Percentiles rank a stretch among this genome's conserved stretches.
Evolutionary conservation across 371 early-diverging fungal species (phyloP).

Genomic region (Lichtheimia corymbifera): DNA sequence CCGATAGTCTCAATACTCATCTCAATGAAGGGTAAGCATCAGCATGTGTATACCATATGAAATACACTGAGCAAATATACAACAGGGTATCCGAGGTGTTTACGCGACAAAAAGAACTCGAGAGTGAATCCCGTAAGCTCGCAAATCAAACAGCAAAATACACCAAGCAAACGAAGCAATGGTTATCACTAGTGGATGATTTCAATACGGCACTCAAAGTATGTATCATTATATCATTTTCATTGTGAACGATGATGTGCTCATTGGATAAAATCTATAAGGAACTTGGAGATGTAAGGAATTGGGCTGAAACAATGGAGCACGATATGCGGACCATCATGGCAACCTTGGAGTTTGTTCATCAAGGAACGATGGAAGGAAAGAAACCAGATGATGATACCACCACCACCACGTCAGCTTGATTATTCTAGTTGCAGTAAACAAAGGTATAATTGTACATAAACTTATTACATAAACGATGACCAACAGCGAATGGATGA

Average conservation of each 20-base stretch:
- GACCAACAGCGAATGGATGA: too few species aligned
- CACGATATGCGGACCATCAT: slow-evolving; percentile 29
- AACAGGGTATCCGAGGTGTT: slow-evolving; percentile 55
- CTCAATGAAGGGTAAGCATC: slow-evolving; percentile 52
- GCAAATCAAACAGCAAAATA: slow-evolving; percentile 49
- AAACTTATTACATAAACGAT: too few species aligned
- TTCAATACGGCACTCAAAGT: slow-evolving; percentile 67
- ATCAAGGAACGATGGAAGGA: slow-evolving; percentile 19
- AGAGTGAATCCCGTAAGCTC: slow-evolving; percentile 55
- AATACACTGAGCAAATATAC: neutral
- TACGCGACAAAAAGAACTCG: slow-evolving; percentile 62
- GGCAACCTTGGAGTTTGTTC: slow-evolving; percentile 33
- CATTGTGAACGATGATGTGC: neutral
- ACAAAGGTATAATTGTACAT: too few species aligned
- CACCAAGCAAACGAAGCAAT: slow-evolving; percentile 61
- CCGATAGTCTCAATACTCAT: slow-evolving; percentile 56
- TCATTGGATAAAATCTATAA: slow-evolving; percentile 10
- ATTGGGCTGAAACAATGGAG: slow-evolving; percentile 69
- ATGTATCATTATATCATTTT: neutral
- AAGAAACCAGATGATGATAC: neutral
- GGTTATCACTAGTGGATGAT: slow-evolving; percentile 59
- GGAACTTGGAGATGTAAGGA: slow-evolving; percentile 82
- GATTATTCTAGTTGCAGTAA: too few species aligned
- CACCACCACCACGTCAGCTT: too few species aligned
- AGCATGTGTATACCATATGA: neutral